Evolutionary conservation across 1,284 basidiomycete genomes (phyloP), one percentile per base, ranked within the genome.

Genomic region (Crepidotus sp.): DNA sequence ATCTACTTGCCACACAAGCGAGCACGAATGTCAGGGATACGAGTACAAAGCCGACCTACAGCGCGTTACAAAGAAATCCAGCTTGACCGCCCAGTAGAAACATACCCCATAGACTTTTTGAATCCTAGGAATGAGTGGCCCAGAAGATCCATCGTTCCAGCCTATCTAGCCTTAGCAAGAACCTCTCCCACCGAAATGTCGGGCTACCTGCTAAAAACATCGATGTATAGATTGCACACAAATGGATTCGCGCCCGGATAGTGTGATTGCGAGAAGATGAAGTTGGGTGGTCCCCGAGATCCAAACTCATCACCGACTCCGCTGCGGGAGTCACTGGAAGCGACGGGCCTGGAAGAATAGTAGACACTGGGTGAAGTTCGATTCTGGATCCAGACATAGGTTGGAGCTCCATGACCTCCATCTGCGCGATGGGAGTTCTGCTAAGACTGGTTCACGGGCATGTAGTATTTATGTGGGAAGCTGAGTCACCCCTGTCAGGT

Each of bases 11-110:
- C 24, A 68, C 41, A 38, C 59, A 61, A 38, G 61, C 61, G 26
- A 60, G 50, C 13, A 73, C 59, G 58, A 71, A 72, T 2, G 70
- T 56, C 34, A 71, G 37, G 0, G 71, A 71, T 0, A 70, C 66
- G 2, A 69, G 44, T 0, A 64, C 56, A 44, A 65, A 71, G 3
- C 63, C 62, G 15, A 71, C 55, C 69, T 67, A n/a, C n/a, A 30
- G 11, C 30, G 7, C 5, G 17, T 29, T 29, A 4, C 36, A 17
- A 33, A 10, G 25, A 7, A 10, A 14, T 10, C 18, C 0, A 14
- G n/a, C 1, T n/a, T 22, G 22, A 15, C 14, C 6, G 15, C 22
- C 9, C 1, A 22, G 22, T 25, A 11, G 2, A 3, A 31, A 27
- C 59, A 15, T 50, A 70, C 68, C 36, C 64, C 24, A 51, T 72